Conservation (phyloP, 73 alveolate genomes). For the Stentor coeruleus region DNA sequence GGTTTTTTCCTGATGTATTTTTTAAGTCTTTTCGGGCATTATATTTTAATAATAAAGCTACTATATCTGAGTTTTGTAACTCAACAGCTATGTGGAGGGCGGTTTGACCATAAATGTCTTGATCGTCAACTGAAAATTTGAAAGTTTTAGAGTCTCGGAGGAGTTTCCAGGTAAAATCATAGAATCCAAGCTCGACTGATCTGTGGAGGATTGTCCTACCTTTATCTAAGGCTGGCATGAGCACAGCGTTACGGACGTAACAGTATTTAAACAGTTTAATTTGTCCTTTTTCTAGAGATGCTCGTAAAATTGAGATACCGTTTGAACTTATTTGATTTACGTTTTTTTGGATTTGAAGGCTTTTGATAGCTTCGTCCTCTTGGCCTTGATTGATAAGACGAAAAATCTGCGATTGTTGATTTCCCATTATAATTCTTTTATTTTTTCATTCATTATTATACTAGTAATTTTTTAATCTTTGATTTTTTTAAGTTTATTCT, state of each 20-base stretch:
- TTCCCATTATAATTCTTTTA: too few relatives aligned
- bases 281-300: background rate
- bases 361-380: background rate
- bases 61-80: constrained; percentile 1
- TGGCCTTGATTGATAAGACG: background rate
- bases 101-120: constrained; percentile 17
- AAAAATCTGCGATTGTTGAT: background rate
- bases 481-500: too few relatives aligned
- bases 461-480: too few relatives aligned
- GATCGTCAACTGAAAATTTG: background rate
- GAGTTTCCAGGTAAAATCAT: background rate
- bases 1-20: background rate
- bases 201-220: constrained; percentile 1
- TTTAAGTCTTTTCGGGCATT: constrained; percentile 13
- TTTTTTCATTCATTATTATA: too few relatives aligned
- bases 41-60: background rate
- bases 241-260: background rate
- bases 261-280: background rate
- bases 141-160: background rate
- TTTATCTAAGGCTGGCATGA: constrained; percentile 3
- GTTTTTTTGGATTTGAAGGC: background rate
- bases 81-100: background rate
- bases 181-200: constrained; percentile 26
- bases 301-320: background rate
- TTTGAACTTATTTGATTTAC: background rate